Base-by-base conservation (phyloP, 345 rosid genomes). In the Capsella bursapastoris region DNA sequence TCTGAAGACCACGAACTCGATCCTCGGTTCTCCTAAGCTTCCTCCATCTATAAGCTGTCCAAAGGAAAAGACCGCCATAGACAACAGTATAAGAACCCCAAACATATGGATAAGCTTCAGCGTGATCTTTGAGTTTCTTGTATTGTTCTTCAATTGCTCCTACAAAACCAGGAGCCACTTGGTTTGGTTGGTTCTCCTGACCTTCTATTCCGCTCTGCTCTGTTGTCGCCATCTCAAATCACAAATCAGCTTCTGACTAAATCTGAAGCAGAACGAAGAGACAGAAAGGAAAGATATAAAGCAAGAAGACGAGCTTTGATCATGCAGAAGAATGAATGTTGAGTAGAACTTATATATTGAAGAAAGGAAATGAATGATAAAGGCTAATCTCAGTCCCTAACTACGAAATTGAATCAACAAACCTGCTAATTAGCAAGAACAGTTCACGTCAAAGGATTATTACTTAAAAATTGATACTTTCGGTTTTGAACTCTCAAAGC, bases 1-100 rank as follows among this genome's bases (percentile, higher is more conserved):
- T 77, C 58, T 90, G 98, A 66, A 91, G 95, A 55, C 38, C 88
- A 60, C 95, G 87, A 35, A 94, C 93, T 71, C 97, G 84, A 76
- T 88, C 95, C 84, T 94, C 98, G 0, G 97, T 90, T 79, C 81
- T 88, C 7, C 97, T 83, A 53, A 94, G 96, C 79, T 86, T 92
- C 77, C 92, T 86, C 92, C 90, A 90, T 68, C 99, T 80, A 69
- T 92, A 92, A 11, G 86, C 53, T 6, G 79, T 68, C 95, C 95
- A 94, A 35, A 90, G 86, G 60, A 71, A 85, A 16, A 92, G 85
- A 60, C 92, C 92, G 6, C 99, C 99, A 32, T 94, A 94, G 31
- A 92, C 97, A 59, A 89, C 80, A 3, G 82, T 84, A 57, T 91
- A 94, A 0, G 98, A 94, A 58, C 84, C 97, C 98, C 98, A 94